A percentile compares a stretch with the other conserved stretches of the same genome.
phyloP scores from a whole-genome alignment of 2,329 filamentous ascomycete species.

The Xylaria digitata region DNA sequence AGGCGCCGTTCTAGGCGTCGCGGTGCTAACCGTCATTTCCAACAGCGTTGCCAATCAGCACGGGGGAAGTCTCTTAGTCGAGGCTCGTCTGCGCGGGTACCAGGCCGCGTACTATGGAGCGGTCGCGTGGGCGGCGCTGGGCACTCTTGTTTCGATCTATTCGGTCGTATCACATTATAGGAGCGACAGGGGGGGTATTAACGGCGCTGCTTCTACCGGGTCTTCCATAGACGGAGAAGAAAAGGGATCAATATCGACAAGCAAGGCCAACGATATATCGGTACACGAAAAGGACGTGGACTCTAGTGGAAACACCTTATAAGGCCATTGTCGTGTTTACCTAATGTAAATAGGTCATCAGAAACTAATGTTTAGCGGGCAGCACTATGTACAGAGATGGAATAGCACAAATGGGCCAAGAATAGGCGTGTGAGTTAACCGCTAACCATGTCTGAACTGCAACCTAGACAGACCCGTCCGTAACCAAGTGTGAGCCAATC shows the following conservation, averaged over 20 bases:
- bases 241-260: background rate
- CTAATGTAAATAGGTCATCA: background rate
- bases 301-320: background rate
- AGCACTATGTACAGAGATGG: background rate
- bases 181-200: background rate
- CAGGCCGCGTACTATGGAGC: slow-evolving; percentile 15
- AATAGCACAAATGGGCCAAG: background rate
- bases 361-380: background rate
- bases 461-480: background rate
- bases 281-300: background rate
- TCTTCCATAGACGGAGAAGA: background rate
- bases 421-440: too few species aligned
- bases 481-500: background rate
- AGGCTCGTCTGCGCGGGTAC: slow-evolving; percentile 11
- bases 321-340: background rate
- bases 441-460: background rate
- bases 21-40: slow-evolving; percentile 9
- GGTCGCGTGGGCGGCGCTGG: slow-evolving; percentile 9
- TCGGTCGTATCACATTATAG: background rate
- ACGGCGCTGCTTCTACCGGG: background rate
- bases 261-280: background rate
- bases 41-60: slow-evolving; percentile 3
- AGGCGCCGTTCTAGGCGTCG: slow-evolving; percentile 14
- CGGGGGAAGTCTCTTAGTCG: background rate
- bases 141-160: slow-evolving; percentile 1